Conservation (phyloP, 2,329 filamentous ascomycete genomes). For the Sarocladium kiliense region DNA sequence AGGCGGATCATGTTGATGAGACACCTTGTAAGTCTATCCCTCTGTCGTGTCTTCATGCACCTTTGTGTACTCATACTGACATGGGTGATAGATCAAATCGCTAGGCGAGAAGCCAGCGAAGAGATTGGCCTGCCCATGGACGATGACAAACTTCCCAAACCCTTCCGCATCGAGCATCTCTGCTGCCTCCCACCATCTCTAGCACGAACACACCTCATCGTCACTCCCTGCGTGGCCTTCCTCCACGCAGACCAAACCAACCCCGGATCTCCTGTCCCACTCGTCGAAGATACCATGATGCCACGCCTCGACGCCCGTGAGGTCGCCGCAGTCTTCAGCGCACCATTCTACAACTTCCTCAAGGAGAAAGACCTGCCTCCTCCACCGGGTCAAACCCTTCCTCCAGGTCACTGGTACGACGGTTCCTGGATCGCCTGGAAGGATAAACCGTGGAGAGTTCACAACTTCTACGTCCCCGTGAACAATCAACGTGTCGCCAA, state of each 20-base stretch:
- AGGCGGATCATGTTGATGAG: slow-evolving; percentile 53
- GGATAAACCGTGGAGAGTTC: slow-evolving; percentile 72
- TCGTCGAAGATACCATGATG: slow-evolving; percentile 66
- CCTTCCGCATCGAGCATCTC: slow-evolving; percentile 82
- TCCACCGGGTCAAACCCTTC: slow-evolving; percentile 30
- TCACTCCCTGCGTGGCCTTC: slow-evolving; percentile 73
- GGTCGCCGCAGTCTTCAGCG: slow-evolving; percentile 90
- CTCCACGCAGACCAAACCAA: slow-evolving; percentile 57
- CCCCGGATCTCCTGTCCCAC: slow-evolving; percentile 24
- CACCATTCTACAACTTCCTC: slow-evolving; percentile 81
- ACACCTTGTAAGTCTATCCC: slow-evolving; percentile 47
- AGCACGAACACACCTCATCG: slow-evolving; percentile 67
- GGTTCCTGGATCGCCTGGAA: slow-evolving; percentile 80
- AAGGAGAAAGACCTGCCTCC: slow-evolving; percentile 50
- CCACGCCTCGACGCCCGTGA: slow-evolving; percentile 82
- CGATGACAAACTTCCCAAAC: slow-evolving; percentile 62
- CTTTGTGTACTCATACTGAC: too few species aligned
- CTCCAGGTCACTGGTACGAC: slow-evolving; percentile 71
- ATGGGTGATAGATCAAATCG: slow-evolving; percentile 59
- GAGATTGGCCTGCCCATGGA: slow-evolving; percentile 84
- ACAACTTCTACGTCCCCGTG: slow-evolving; percentile 88
- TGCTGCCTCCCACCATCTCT: slow-evolving; percentile 76
- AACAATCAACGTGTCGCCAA: slow-evolving; percentile 63
- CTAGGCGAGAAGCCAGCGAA: slow-evolving; percentile 83
- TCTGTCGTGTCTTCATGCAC: too few species aligned